Percentiles rank a stretch among this genome's conserved stretches.
Evolutionary conservation across 2,329 filamentous ascomycete species (phyloP).

Genomic region (Fusarium nurragi): DNA sequence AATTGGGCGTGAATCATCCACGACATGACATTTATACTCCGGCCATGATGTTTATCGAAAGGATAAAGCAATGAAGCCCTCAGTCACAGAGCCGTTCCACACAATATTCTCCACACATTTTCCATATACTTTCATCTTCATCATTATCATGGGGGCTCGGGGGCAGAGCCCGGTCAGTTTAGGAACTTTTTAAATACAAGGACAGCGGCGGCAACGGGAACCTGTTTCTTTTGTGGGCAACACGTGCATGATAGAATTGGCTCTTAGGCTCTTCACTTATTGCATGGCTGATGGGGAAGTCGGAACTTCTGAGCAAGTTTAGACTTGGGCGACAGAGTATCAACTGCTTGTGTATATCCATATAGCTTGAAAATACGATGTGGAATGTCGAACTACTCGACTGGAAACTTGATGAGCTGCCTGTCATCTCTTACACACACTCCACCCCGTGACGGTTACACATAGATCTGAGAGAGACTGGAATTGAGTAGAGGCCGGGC

Average conservation of each 20-base stretch:
- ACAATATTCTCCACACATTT: background rate
- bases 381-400: background rate
- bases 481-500: background rate
- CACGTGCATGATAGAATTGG: slow-evolving; percentile 5
- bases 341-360: slow-evolving; percentile 5
- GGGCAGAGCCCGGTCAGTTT: slow-evolving; percentile 1
- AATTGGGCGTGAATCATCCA: background rate
- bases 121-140: slow-evolving; percentile 1
- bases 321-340: background rate
- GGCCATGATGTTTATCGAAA: slow-evolving; percentile 1
- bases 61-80: slow-evolving; percentile 1
- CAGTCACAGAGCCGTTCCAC: slow-evolving; percentile 2
- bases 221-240: background rate
- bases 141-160: background rate
- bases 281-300: background rate
- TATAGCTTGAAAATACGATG: slow-evolving; percentile 3
- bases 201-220: slow-evolving; percentile 16
- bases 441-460: background rate
- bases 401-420: background rate
- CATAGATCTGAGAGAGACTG: slow-evolving; percentile 8
- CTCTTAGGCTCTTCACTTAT: background rate
- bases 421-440: background rate
- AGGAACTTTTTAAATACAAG: slow-evolving; percentile 16
- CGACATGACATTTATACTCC: background rate
- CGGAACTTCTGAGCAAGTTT: background rate